Percentiles rank a stretch among this genome's conserved stretches.
Conservation (phyloP, 225 moss, liverwort and hornwort genomes). For the Marchantia paleacea region DNA sequence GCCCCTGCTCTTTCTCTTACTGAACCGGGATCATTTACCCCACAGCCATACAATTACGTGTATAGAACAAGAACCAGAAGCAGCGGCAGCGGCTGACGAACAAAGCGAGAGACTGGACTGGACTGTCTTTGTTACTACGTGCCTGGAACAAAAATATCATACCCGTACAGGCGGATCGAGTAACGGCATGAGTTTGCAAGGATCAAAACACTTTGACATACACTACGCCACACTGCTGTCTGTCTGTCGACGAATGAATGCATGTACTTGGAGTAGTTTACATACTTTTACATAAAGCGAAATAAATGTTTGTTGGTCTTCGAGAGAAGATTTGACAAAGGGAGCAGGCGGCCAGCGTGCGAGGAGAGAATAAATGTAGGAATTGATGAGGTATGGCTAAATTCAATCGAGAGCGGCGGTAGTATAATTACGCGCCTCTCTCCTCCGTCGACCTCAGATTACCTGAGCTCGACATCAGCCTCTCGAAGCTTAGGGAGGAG, state of each 20-base stretch:
- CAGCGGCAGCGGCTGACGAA: background rate
- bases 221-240: background rate
- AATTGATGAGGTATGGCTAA: conserved; percentile 11
- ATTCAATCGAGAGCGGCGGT: conserved; percentile 11
- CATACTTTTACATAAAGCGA: background rate
- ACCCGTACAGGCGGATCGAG: conserved; percentile 1
- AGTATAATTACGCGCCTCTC: conserved; percentile 5
- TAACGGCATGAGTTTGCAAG: background rate
- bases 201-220: background rate
- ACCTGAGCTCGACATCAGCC: background rate
- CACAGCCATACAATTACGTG: background rate
- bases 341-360: background rate
- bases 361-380: conserved; percentile 3
- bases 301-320: background rate
- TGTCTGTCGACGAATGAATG: background rate
- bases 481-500: background rate
- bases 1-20: background rate
- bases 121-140: background rate
- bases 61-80: background rate
- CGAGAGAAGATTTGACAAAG: background rate
- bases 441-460: background rate
- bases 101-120: background rate
- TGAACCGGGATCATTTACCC: background rate
- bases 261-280: background rate
- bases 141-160: background rate